Base-by-base conservation (phyloP, 352 stramenopile species). In the Pythium scleroteichum region DNA sequence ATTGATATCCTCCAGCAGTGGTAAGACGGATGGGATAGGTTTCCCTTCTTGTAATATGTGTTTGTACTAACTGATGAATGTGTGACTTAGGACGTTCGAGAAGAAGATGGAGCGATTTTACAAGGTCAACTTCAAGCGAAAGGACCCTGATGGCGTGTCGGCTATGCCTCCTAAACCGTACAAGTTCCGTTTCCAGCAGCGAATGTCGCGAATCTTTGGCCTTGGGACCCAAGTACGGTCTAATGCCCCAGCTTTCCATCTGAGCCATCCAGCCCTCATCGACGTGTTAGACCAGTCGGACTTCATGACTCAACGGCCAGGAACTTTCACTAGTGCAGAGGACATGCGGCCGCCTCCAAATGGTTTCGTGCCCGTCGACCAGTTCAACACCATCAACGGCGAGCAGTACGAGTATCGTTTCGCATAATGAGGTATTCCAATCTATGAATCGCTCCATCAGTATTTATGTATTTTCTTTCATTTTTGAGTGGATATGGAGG, bases 1-100 rank as follows among this genome's bases (percentile, higher is more conserved):
- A 97, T 97, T 62, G 89, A 97, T 59, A 94, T 97, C 42, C 64
- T 97, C 44, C 89, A 97, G 72, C 84, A 95, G 59, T 97, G 86
- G 86, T 91, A 60, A 59, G 83, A 17, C 29, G 5, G 29, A 35
- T 35, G 5, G 29, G 29, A 8, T 5, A 23, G 6, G n/a, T n/a
- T n/a, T 7, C 35, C 47, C 1, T 4, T 35, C 8, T 49, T n/a
- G 6, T n/a, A n/a, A n/a, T n/a, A n/a, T 14, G 35, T 26, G 16
- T 27, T 50, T 38, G 29, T 35, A 35, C 29, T 0, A 50, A 59
- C 20, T 12, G 42, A 48, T 46, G 29, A 49, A 53, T 39, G 62
- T 22, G 38, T 59, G 41, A 35, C 54, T 39, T 49, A 94, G 84
- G 85, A 97, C 88, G 16, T 78, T 94, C 59, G 77, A 95, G 52